A percentile compares a stretch with the other conserved stretches of the same genome.
These are phyloP conservation scores for Penicillium silybi DNA, from an alignment of 495 filamentous ascomycete species.

Conservation along the genomic window DNA sequence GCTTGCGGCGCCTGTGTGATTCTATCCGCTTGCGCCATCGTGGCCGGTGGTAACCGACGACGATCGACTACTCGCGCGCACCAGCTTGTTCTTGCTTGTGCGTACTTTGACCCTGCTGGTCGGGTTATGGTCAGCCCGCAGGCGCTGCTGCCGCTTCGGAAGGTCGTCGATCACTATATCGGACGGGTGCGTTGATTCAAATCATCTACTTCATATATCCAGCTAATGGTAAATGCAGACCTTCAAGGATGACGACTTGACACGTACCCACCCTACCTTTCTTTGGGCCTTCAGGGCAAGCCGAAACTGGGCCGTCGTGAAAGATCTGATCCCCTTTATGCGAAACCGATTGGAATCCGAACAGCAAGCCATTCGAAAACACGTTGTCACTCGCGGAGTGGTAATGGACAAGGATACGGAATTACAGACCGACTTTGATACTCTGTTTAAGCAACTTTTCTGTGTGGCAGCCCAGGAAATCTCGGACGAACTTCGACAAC, in stretches of 20 bases:
- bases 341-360: slow-evolving; percentile 49
- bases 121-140: slow-evolving; percentile 75
- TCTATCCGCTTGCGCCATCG: slow-evolving; percentile 52
- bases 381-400: slow-evolving; percentile 37
- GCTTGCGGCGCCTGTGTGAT: slow-evolving; percentile 58
- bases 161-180: slow-evolving; percentile 75
- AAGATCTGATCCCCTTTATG: slow-evolving; percentile 68
- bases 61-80: slow-evolving; percentile 63
- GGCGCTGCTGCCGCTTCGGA: slow-evolving; percentile 73
- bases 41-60: slow-evolving; percentile 51
- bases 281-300: slow-evolving; percentile 83
- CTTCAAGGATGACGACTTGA: slow-evolving; percentile 69
- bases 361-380: slow-evolving; percentile 26
- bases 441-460: slow-evolving; percentile 82
- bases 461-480: slow-evolving; percentile 74
- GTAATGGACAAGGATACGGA: slow-evolving; percentile 37
- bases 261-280: slow-evolving; percentile 73
- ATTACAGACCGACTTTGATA: slow-evolving; percentile 58
- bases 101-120: slow-evolving; percentile 70
- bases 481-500: slow-evolving; percentile 58
- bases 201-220: not conserved
- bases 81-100: slow-evolving; percentile 72
- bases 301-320: slow-evolving; percentile 67
- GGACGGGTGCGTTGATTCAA: slow-evolving; percentile 49
- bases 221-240: slow-evolving; percentile 35